These are phyloP conservation scores for Passalora sequoiae DNA, from an alignment of 2,329 filamentous ascomycete species.

Conservation along the genomic window DNA sequence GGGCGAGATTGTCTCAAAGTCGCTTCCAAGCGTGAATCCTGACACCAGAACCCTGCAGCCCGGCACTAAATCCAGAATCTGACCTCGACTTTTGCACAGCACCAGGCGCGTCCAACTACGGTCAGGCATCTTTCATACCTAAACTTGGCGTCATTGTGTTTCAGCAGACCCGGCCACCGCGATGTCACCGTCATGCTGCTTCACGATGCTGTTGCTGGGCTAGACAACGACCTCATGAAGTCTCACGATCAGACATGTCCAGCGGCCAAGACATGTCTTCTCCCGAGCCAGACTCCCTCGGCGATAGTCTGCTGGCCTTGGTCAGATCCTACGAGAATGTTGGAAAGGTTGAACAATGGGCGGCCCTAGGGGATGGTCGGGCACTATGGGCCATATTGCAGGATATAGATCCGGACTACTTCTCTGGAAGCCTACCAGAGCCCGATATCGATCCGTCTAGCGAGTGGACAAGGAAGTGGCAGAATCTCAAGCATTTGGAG, in stretches of 20 bases:
- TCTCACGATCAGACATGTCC: background rate
- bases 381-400: slow-evolving; percentile 46
- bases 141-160: too few relatives aligned
- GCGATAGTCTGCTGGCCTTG: slow-evolving; percentile 32
- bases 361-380: slow-evolving; percentile 44
- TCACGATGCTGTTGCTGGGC: too few relatives aligned
- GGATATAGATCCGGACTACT: slow-evolving; percentile 46
- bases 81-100: background rate
- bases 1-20: background rate
- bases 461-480: slow-evolving; percentile 50
- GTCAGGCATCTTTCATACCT: too few relatives aligned
- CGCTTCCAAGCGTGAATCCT: too few relatives aligned
- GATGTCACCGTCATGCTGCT: too few relatives aligned
- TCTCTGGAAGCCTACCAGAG: slow-evolving; percentile 45
- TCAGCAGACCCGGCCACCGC: too few relatives aligned
- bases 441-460: slow-evolving; percentile 39
- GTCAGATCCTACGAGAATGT: slow-evolving; percentile 43
- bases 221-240: background rate
- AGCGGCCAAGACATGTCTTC: slow-evolving; percentile 19
- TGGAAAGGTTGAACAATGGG: slow-evolving; percentile 36
- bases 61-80: too few relatives aligned
- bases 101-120: background rate
- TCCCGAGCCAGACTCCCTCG: slow-evolving; percentile 23
- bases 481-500: slow-evolving; percentile 50
- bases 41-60: too few relatives aligned